A percentile compares a stretch with the other conserved stretches of the same genome.
Evolutionary conservation across 2,329 filamentous ascomycete genomes (phyloP).

Genomic region (Hymenoscyphus repandus): DNA sequence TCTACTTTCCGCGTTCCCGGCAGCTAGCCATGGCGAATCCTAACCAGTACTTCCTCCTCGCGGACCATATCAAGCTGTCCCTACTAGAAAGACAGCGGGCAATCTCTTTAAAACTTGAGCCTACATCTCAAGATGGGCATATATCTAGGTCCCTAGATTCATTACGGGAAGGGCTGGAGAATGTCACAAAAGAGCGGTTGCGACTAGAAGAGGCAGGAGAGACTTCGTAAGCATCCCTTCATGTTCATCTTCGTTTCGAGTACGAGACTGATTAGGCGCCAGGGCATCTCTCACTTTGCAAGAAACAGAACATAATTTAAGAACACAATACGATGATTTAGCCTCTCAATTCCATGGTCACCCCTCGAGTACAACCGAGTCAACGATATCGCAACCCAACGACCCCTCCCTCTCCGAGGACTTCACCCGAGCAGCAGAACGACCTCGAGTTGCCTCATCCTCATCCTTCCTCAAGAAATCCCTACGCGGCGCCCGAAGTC

Average conservation of each 20-base stretch:
- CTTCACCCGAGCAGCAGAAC: constrained; percentile 55
- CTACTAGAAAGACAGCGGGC: constrained; percentile 88
- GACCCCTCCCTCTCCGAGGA: constrained; percentile 56
- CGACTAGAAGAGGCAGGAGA: constrained; percentile 61
- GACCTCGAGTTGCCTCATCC: constrained; percentile 35
- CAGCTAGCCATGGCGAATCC: constrained; percentile 45
- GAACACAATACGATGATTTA: constrained; percentile 70
- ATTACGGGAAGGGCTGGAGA: constrained; percentile 72
- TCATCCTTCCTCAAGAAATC: constrained; percentile 36
- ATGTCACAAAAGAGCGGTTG: constrained; percentile 58
- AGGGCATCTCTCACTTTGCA: constrained; percentile 43
- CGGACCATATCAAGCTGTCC: constrained; percentile 95
- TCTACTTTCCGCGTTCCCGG: not conserved
- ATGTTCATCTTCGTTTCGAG: not conserved
- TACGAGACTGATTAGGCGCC: constrained; percentile 8
- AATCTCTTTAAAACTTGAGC: constrained; percentile 71
- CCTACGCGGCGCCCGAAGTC: constrained; percentile 27
- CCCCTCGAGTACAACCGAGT: constrained; percentile 42
- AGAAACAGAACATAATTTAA: constrained; percentile 64
- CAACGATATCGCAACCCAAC: constrained; percentile 56
- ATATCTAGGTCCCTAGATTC: constrained; percentile 86
- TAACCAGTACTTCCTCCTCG: constrained; percentile 82
- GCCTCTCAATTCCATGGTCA: constrained; percentile 74
- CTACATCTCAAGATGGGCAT: constrained; percentile 71
- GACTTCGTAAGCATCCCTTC: constrained; percentile 45